phyloP scores from a whole-genome alignment of 805 yeast species.

The Metschnikowia cerradonensis region DNA sequence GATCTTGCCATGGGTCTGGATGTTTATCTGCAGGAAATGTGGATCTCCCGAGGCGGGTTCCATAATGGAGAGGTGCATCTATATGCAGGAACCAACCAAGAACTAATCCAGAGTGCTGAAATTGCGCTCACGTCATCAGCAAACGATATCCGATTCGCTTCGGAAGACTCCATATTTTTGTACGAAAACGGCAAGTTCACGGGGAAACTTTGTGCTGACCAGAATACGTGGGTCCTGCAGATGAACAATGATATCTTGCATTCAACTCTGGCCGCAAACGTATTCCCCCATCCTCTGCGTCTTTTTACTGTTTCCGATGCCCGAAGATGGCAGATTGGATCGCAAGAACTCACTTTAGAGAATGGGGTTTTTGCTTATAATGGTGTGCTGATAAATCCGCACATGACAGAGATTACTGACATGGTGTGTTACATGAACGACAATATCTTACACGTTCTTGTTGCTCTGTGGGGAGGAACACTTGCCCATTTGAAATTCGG shows the following conservation, averaged over 20 bases:
- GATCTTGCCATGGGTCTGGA: constrained; percentile 16
- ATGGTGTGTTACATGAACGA: constrained; percentile 2
- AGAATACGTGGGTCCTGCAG: no score
- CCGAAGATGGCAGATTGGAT: background rate
- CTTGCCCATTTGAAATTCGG: constrained; percentile 4
- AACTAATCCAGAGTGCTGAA: background rate
- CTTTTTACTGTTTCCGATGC: background rate
- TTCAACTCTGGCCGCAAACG: no score
- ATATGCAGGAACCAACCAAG: background rate
- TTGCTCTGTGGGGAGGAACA: constrained; percentile 13
- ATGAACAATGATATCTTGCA: background rate
- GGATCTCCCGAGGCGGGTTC: constrained; percentile 34
- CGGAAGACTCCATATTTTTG: background rate
- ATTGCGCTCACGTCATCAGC: background rate
- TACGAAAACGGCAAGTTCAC: background rate
- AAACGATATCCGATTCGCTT: background rate
- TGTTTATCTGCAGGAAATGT: constrained; percentile 9
- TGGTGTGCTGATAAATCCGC: background rate
- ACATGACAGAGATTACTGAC: constrained; percentile 5
- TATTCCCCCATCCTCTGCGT: background rate
- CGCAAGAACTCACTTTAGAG: background rate
- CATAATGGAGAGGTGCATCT: constrained; percentile 28
- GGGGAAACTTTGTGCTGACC: background rate
- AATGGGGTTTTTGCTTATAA: background rate
- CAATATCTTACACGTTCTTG: background rate